These are phyloP conservation scores for Phaeotremella fagi DNA, from an alignment of 768 basidiomycete species.

Conservation along the genomic window DNA sequence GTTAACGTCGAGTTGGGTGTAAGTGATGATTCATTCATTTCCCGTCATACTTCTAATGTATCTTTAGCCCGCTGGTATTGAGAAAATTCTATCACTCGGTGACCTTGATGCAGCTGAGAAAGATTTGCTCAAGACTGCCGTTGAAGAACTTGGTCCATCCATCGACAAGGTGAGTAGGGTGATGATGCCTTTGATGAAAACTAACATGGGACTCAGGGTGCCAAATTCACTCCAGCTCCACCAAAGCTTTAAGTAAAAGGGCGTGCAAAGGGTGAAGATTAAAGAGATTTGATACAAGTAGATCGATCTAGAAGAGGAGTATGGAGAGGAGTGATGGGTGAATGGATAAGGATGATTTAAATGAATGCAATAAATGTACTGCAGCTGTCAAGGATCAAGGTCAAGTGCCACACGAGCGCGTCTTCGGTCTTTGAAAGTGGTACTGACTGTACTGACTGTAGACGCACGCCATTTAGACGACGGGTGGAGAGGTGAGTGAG, in stretches of 20 bases:
- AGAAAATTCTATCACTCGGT: conserved; percentile 85
- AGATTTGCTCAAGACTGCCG: conserved; percentile 65
- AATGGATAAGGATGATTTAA: background rate
- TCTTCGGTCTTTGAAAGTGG: too few species aligned
- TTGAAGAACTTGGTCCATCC: conserved; percentile 46
- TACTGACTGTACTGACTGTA: too few species aligned
- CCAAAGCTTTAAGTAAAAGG: conserved; percentile 38
- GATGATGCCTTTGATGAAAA: background rate
- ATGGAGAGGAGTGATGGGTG: background rate
- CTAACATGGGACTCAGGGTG: too few species aligned
- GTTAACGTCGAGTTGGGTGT: conserved; percentile 91
- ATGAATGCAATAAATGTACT: too few species aligned
- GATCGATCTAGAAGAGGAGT: background rate
- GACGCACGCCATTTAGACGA: too few species aligned
- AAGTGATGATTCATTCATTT: conserved; percentile 29
- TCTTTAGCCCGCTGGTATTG: conserved; percentile 65
- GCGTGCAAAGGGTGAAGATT: too few species aligned
- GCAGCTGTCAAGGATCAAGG: too few species aligned
- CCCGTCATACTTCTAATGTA: conserved; percentile 11
- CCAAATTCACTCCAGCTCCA: conserved; percentile 35
- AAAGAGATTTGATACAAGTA: background rate
- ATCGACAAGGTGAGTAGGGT: conserved; percentile 43
- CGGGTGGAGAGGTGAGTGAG: too few species aligned
- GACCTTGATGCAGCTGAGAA: conserved; percentile 73
- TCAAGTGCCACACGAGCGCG: too few species aligned